Evolutionary conservation across 768 basidiomycete species (phyloP).

Genomic region (Phlebiopsis gigantea): DNA sequence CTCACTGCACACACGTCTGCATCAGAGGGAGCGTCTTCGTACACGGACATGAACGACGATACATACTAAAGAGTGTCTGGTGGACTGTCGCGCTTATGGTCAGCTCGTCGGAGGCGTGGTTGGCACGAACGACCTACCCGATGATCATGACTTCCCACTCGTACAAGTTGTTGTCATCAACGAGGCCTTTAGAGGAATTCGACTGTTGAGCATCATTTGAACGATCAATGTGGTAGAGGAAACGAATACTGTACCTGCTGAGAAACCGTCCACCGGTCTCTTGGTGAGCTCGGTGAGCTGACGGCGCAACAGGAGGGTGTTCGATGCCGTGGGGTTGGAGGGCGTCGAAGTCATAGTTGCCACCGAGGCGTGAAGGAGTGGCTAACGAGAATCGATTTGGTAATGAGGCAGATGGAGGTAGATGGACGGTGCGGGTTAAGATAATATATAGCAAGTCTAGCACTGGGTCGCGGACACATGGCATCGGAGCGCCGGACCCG

Average conservation of each 20-base stretch:
- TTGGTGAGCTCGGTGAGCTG: constrained; percentile 86
- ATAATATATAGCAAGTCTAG: not conserved
- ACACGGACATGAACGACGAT: constrained; percentile 1
- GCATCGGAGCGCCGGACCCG: not conserved
- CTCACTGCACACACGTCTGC: constrained; percentile 53
- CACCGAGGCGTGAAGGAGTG: not conserved
- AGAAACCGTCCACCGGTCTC: constrained; percentile 93
- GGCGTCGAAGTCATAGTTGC: constrained; percentile 11
- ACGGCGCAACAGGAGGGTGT: constrained; percentile 63
- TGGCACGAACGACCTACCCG: constrained; percentile 47
- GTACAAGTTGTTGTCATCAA: constrained; percentile 89
- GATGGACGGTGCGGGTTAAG: constrained; percentile 3
- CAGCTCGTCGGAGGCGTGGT: not conserved
- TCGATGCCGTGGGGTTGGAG: constrained; percentile 21
- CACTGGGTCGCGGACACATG: not conserved
- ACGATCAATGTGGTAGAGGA: constrained; percentile 12
- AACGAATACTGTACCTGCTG: constrained; percentile 58
- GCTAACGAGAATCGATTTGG: not conserved
- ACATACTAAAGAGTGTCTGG: constrained; percentile 89
- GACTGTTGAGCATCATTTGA: constrained; percentile 19
- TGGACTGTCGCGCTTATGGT: constrained; percentile 46
- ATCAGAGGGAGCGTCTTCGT: constrained; percentile 9
- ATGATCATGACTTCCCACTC: constrained; percentile 98
- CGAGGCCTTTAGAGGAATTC: constrained; percentile 56
- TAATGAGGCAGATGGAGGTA: constrained; percentile 1